Evolutionary conservation across 2,329 filamentous ascomycete genomes (phyloP).

Genomic region (Nannizziopsis arthrosporioides): DNA sequence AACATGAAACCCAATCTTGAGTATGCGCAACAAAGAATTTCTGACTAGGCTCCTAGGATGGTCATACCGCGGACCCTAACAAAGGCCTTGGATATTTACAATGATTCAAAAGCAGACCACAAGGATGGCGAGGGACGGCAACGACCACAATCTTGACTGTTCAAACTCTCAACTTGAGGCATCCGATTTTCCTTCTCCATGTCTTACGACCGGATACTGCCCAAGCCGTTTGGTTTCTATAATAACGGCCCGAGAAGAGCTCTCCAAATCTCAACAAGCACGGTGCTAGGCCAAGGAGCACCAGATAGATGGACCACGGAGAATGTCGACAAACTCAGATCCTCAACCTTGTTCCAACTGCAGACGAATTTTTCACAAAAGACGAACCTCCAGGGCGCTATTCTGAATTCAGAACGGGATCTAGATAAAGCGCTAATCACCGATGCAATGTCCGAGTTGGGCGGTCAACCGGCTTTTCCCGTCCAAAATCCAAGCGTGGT

Average conservation of each 20-base stretch:
- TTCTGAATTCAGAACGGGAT: not conserved
- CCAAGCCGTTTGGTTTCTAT: conserved; percentile 32
- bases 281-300: conserved; percentile 34
- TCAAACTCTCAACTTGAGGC: not conserved
- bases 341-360: not conserved
- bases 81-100: conserved; percentile 3
- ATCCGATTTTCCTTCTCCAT: conserved; percentile 20
- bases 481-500: conserved; percentile 6
- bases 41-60: conserved; percentile 5
- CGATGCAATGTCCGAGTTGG: not conserved
- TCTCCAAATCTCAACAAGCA: conserved; percentile 25
- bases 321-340: not conserved
- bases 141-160: not conserved
- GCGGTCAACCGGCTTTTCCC: conserved; percentile 1
- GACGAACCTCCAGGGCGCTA: not conserved
- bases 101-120: conserved; percentile 5
- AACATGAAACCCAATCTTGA: conserved; percentile 10
- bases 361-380: not conserved
- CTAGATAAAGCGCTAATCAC: not conserved
- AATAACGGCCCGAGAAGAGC: conserved; percentile 29
- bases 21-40: conserved; percentile 15
- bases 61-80: conserved; percentile 1
- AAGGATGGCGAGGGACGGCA: not conserved
- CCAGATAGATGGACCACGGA: conserved; percentile 20
- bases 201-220: conserved; percentile 40